These are phyloP conservation scores for Chalaropsis ovoidea DNA, from an alignment of 2,329 filamentous ascomycete genomes.

Conservation along the genomic window DNA sequence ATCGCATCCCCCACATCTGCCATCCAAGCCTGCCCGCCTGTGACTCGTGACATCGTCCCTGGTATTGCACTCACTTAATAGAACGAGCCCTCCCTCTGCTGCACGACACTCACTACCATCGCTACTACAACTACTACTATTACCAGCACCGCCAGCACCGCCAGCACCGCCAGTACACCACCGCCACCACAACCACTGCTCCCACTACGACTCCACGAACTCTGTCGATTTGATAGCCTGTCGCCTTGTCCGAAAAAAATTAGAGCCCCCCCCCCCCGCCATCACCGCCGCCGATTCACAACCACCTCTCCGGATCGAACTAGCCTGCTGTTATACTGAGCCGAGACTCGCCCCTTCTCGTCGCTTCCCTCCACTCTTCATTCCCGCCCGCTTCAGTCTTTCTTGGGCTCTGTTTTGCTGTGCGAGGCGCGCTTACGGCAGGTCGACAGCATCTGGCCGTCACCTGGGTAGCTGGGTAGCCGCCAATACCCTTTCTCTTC, in stretches of 20 bases:
- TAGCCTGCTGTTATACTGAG: constrained; percentile 1
- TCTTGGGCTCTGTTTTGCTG: constrained; percentile 9
- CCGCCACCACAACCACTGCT: not conserved
- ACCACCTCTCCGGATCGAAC: not conserved
- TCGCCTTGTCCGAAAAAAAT: not conserved
- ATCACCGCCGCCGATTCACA: not conserved
- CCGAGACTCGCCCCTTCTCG: constrained; percentile 1
- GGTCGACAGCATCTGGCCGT: constrained; percentile 14
- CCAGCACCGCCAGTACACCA: not conserved
- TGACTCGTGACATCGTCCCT: not conserved
- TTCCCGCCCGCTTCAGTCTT: constrained; percentile 6
- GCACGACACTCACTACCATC: constrained; percentile 3
- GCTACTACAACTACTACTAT: not conserved
- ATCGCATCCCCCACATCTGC: not conserved
- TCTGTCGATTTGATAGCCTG: not conserved
- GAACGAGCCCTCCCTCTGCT: not conserved
- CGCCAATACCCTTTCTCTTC: constrained; percentile 1
- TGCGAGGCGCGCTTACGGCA: constrained; percentile 13
- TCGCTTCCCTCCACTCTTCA: not conserved
- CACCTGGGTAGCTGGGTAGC: constrained; percentile 14
- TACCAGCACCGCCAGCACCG: not conserved
- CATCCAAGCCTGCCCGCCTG: not conserved
- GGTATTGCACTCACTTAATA: constrained; percentile 9
- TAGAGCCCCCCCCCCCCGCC: not conserved
- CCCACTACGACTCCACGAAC: not conserved